A percentile compares a stretch with the other conserved stretches of the same genome.
Conservation (phyloP, 208 protist species). For the Leishmania major region DNA sequence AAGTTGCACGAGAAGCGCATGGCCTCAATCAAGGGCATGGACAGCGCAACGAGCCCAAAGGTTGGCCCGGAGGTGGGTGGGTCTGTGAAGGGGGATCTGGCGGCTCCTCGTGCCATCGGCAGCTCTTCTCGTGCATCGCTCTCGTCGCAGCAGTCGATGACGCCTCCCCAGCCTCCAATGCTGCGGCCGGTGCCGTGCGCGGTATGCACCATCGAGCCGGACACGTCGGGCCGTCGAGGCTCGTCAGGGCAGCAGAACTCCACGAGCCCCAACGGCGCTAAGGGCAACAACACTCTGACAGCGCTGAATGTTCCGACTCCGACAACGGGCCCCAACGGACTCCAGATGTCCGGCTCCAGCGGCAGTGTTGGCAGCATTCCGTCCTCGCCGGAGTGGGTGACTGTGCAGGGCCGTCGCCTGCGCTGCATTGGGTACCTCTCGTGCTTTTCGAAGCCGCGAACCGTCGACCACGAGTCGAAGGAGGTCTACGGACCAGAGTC, state of each 20-base stretch:
- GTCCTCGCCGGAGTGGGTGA: conserved; percentile 36
- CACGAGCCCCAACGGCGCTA: conserved; percentile 1
- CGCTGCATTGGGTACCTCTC: conserved; percentile 70
- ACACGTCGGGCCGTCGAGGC: conserved; percentile 34
- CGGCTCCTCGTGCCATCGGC: neutral
- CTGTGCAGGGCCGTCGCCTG: conserved; percentile 54
- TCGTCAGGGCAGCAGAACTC: neutral
- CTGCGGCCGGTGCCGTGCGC: conserved; percentile 82
- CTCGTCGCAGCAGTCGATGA: conserved; percentile 1
- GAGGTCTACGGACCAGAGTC: neutral
- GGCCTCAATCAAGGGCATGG: neutral
- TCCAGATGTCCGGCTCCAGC: conserved; percentile 3
- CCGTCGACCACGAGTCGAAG: neutral
- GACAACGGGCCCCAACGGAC: conserved; percentile 1
- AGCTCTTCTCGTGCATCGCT: conserved; percentile 1
- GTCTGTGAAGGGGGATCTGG: neutral
- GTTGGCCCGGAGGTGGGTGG: neutral
- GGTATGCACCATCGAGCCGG: conserved; percentile 77
- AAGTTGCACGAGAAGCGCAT: conserved; percentile 10
- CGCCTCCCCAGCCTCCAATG: conserved; percentile 24
- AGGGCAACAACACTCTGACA: conserved; percentile 12
- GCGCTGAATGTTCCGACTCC: conserved; percentile 8
- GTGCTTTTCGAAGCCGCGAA: conserved; percentile 39
- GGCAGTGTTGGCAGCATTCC: neutral
- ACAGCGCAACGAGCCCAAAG: neutral